A percentile compares a stretch with the other conserved stretches of the same genome.
Evolutionary conservation across 441 rosid species (phyloP).

Genomic region (Gossypium aridum): DNA sequence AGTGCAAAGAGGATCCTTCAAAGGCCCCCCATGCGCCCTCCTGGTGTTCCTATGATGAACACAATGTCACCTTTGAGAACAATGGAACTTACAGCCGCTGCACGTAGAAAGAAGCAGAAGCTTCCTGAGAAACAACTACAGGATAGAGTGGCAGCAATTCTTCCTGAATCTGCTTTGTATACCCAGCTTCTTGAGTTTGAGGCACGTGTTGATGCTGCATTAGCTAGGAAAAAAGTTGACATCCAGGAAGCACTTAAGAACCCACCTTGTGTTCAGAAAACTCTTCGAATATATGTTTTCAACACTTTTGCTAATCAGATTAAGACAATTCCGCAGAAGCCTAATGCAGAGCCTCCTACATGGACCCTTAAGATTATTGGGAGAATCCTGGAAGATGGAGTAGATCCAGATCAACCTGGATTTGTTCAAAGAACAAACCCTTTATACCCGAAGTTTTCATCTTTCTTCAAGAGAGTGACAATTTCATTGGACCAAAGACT

Average conservation of each 20-base stretch:
- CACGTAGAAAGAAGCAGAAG: slow-evolving; percentile 80
- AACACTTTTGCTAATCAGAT: slow-evolving; percentile 85
- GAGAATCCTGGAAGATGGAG: slow-evolving; percentile 84
- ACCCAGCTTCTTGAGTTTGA: slow-evolving; percentile 96
- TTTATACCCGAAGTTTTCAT: slow-evolving; percentile 66
- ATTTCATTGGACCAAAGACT: slow-evolving; percentile 81
- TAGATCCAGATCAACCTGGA: slow-evolving; percentile 79
- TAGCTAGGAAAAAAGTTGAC: slow-evolving; percentile 85
- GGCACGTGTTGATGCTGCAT: slow-evolving; percentile 77
- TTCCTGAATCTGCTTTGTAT: slow-evolving; percentile 91
- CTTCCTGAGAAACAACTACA: slow-evolving; percentile 78
- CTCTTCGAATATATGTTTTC: slow-evolving; percentile 83
- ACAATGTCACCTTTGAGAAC: slow-evolving; percentile 58
- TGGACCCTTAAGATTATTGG: slow-evolving; percentile 94
- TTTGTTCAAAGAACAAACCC: slow-evolving; percentile 56
- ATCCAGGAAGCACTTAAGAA: slow-evolving; percentile 87
- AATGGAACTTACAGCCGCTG: slow-evolving; percentile 73
- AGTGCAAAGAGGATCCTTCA: slow-evolving; percentile 60
- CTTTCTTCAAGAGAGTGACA: slow-evolving; percentile 84
- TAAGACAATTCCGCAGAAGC: slow-evolving; percentile 58
- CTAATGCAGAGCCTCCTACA: slow-evolving; percentile 74
- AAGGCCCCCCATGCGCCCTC: slow-evolving; percentile 69
- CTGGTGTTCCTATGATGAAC: slow-evolving; percentile 47
- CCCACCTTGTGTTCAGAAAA: slow-evolving; percentile 84
- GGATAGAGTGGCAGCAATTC: slow-evolving; percentile 78